Conservation (phyloP, 495 filamentous ascomycete genomes). For the Xylaria longipes region DNA sequence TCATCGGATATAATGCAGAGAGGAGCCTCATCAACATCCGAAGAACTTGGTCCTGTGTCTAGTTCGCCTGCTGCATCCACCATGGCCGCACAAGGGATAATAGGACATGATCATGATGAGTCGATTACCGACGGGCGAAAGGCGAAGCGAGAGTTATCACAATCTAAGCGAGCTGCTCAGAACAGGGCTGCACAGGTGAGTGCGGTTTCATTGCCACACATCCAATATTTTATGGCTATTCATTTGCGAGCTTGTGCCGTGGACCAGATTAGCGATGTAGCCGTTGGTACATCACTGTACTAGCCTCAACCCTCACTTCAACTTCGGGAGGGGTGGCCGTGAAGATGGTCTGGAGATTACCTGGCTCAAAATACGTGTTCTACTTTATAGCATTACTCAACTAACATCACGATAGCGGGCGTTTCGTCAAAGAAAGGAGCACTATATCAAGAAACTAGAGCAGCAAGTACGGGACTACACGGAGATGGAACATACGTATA, state of each 20-base stretch:
- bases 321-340: background rate
- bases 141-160: constrained; percentile 85
- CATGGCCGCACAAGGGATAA: constrained; percentile 41
- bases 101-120: constrained; percentile 40
- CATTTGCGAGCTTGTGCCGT: constrained; percentile 16
- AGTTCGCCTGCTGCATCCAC: constrained; percentile 31
- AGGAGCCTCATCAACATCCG: constrained; percentile 38
- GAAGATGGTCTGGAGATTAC: constrained; percentile 12
- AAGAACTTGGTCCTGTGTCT: constrained; percentile 41
- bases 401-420: constrained; percentile 68
- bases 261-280: background rate
- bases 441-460: constrained; percentile 96
- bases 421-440: constrained; percentile 97
- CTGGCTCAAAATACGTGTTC: constrained; percentile 19
- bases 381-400: constrained; percentile 35
- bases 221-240: background rate
- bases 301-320: background rate
- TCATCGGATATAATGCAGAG: constrained; percentile 44
- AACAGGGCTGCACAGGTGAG: constrained; percentile 94
- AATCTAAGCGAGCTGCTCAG: constrained; percentile 94
- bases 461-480: constrained; percentile 82
- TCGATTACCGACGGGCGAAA: constrained; percentile 50
- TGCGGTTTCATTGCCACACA: constrained; percentile 18
- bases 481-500: constrained; percentile 71
- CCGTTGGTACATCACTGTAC: background rate